A percentile compares a stretch with the other conserved stretches of the same genome.
Conservation (phyloP, 768 basidiomycete species). For the Boletus rex-veris region DNA sequence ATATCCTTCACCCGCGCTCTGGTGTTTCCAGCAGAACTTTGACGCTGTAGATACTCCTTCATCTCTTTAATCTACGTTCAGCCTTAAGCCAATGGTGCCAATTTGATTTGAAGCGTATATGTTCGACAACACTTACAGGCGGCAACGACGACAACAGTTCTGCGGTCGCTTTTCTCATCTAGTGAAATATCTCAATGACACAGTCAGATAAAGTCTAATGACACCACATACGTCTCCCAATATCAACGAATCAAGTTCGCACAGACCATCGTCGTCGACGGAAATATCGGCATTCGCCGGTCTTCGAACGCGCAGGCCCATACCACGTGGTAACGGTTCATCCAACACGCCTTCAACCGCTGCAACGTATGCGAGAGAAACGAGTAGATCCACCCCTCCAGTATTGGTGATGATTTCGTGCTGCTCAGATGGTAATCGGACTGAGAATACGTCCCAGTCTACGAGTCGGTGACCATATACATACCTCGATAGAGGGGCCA, state of each 20-base stretch:
- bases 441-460: background rate
- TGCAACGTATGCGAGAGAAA: constrained; percentile 58
- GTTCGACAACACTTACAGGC: constrained; percentile 34
- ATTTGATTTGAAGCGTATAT: background rate
- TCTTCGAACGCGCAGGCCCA: constrained; percentile 52
- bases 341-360: constrained; percentile 52
- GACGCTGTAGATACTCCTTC: constrained; percentile 54
- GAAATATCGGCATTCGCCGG: background rate
- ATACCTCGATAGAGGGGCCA: constrained; percentile 65
- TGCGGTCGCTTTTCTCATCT: constrained; percentile 42
- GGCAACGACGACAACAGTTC: constrained; percentile 47
- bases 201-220: constrained; percentile 28
- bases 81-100: background rate
- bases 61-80: constrained; percentile 47
- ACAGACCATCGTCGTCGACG: constrained; percentile 35
- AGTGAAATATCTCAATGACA: background rate
- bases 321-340: constrained; percentile 57
- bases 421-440: constrained; percentile 30
- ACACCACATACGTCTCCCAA: constrained; percentile 34
- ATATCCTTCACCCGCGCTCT: constrained; percentile 55
- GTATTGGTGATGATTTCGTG: constrained; percentile 70
- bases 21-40: constrained; percentile 45
- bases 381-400: constrained; percentile 61
- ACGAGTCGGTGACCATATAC: constrained; percentile 3
- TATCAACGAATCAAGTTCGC: constrained; percentile 50